Evolutionary conservation across 352 stramenopile species (phyloP).

Genomic region (Halophytophthora batemanensis): DNA sequence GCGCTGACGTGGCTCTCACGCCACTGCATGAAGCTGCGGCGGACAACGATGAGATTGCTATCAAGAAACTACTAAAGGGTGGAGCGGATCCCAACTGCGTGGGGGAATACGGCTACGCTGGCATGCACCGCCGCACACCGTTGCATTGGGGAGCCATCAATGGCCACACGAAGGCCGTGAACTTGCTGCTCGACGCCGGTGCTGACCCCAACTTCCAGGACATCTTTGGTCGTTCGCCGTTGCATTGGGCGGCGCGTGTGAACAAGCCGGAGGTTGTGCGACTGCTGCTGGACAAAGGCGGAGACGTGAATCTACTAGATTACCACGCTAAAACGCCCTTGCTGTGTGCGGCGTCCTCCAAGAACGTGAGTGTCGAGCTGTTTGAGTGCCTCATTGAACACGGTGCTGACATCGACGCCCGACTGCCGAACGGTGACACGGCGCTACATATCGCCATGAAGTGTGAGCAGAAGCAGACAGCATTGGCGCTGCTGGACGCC

Average conservation of each 20-base stretch:
- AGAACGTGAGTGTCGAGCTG: conserved; percentile 46
- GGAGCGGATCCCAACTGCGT: conserved; percentile 61
- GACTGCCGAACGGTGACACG: conserved; percentile 64
- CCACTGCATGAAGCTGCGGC: conserved; percentile 65
- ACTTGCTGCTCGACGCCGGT: conserved; percentile 45
- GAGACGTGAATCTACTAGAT: conserved; percentile 57
- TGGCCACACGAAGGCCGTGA: conserved; percentile 36
- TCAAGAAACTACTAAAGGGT: conserved; percentile 48
- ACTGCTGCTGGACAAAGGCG: conserved; percentile 45
- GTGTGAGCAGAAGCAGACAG: conserved; percentile 54
- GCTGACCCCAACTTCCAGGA: conserved; percentile 76
- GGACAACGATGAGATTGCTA: conserved; percentile 24
- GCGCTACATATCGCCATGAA: conserved; percentile 78
- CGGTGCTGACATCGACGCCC: conserved; percentile 66
- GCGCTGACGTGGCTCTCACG: conserved; percentile 64
- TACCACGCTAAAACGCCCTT: conserved; percentile 58
- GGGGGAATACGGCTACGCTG: conserved; percentile 65
- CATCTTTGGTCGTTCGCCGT: conserved; percentile 44
- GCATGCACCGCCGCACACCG: conserved; percentile 64
- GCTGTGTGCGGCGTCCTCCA: conserved; percentile 56
- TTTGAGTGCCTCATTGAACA: conserved; percentile 48
- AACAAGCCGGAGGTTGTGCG: conserved; percentile 50
- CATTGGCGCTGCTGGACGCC: conserved; percentile 51
- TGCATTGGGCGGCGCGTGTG: conserved; percentile 66
- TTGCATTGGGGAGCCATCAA: conserved; percentile 73